Evolutionary conservation across 331 rosid genomes (phyloP).

Genomic region (Erythrophleum ivorense): DNA sequence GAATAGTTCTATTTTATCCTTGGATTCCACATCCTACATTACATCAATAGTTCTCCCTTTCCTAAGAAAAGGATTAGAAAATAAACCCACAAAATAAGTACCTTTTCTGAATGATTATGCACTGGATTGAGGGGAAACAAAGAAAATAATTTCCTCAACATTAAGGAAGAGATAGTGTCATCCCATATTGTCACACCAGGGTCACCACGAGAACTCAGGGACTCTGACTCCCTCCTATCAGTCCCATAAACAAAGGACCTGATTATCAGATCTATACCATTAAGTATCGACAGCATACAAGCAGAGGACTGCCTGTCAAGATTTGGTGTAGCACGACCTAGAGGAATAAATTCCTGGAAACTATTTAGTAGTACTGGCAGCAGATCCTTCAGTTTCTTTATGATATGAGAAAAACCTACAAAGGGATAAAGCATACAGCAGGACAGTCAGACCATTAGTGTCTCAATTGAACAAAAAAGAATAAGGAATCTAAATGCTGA

Average conservation of each 20-base stretch:
- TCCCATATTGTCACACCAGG: constrained; percentile 50
- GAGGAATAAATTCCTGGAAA: constrained; percentile 73
- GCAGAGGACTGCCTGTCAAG: constrained; percentile 68
- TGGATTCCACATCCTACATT: constrained; percentile 1
- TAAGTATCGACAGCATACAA: constrained; percentile 69
- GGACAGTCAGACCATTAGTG: constrained; percentile 34
- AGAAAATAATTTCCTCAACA: constrained; percentile 67
- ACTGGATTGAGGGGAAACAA: constrained; percentile 67
- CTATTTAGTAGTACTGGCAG: constrained; percentile 67
- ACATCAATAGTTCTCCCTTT: constrained; percentile 23
- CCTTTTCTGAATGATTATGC: constrained; percentile 68
- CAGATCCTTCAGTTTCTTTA: constrained; percentile 63
- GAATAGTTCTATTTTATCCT: constrained; percentile 33
- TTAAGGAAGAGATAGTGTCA: constrained; percentile 50
- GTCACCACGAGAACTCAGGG: constrained; percentile 46
- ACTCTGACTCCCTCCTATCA: constrained; percentile 46
- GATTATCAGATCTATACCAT: constrained; percentile 66
- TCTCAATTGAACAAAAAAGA: neutral
- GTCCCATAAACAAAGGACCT: constrained; percentile 57
- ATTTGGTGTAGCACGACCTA: constrained; percentile 45
- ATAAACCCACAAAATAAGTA: constrained; percentile 36
- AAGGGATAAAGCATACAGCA: constrained; percentile 43
- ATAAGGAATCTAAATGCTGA: constrained; percentile 11
- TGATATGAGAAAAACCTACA: constrained; percentile 58
- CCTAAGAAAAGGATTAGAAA: constrained; percentile 19